Base-by-base conservation (phyloP, 495 filamentous ascomycete genomes). In the Aspergillus panamensis region DNA sequence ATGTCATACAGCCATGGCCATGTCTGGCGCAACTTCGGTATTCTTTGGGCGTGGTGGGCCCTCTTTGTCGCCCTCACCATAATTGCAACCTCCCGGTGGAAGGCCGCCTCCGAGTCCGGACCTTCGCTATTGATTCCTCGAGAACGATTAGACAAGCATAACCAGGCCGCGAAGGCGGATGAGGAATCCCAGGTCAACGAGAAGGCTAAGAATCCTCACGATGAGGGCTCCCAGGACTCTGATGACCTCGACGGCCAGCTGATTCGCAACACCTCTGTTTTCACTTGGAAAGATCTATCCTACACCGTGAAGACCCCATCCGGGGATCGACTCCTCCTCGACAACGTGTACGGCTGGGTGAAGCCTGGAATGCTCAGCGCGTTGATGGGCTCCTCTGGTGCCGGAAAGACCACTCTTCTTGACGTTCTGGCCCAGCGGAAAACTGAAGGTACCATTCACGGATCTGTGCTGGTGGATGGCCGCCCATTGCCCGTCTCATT, bases 271-370 rank as follows among this genome's bases (percentile, higher is more conserved):
- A 79, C 76, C 0, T 78, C 76, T 6, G 72, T 84, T 3, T 85
- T 86, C 62, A 85, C 81, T 13, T 88, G 83, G 83, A 82, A 80
- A 61, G 72, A 85, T 58, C 68, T 87, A 25, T 71, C 65, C 12
- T 88, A 88, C 61, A 76, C 71, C 1, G 77, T 82, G 30, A 75
- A 74, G 42, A 72, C 72, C 0, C 77, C 59, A 57, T 66, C 64
- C 47, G 77, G 66, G 29, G 80, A 66, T 60, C 69, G 72, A 16
- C 44, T 70, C 8, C 73, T 92, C 6, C 76, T 96, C 16, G 84
- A 96, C 58, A 78, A 93, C 59, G 85, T 96, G 3, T 86, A 89
- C 62, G 92, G 92, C 30, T 96, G 88, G 87, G 89, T 96, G 48
- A 94, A 95, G 69, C 92, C 92, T 19, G 92, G 92, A 51, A 80